These are phyloP conservation scores for Globisporangium cylindrosporum DNA, from an alignment of 352 stramenopile species.

Conservation along the genomic window DNA sequence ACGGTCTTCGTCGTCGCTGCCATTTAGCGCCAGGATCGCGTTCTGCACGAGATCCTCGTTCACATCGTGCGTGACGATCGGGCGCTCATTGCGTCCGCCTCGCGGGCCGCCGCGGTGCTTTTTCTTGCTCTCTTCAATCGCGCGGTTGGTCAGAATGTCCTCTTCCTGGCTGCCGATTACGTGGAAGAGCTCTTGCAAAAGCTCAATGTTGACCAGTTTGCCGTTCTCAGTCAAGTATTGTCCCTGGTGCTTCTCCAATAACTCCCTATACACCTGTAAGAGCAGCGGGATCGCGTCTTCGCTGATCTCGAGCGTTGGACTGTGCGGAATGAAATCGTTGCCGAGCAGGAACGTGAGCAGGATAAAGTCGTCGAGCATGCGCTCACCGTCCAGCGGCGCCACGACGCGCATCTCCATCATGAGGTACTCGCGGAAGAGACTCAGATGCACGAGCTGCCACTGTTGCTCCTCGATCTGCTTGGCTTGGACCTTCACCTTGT, in stretches of 20 bases:
- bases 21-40: conserved; percentile 42
- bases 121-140: conserved; percentile 55
- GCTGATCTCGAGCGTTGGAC: conserved; percentile 97
- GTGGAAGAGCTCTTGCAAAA: conserved; percentile 92
- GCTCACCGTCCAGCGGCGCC: conserved; percentile 76
- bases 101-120: conserved; percentile 18
- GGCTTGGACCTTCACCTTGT: conserved; percentile 49
- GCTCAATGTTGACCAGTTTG: conserved; percentile 84
- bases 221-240: conserved; percentile 93
- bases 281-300: conserved; percentile 97
- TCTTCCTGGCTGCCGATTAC: conserved; percentile 93
- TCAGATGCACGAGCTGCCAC: conserved; percentile 97
- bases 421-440: conserved; percentile 97
- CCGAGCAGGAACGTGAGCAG: conserved; percentile 99
- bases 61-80: conserved; percentile 37
- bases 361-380: conserved; percentile 99
- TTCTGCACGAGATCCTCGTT: conserved; percentile 44
- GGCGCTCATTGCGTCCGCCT: conserved; percentile 21
- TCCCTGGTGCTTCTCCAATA: conserved; percentile 76
- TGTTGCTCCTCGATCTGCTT: conserved; percentile 95
- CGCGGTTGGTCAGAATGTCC: conserved; percentile 88
- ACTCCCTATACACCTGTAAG: conserved; percentile 89
- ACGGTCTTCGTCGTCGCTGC: conserved; percentile 20
- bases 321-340: conserved; percentile 99
- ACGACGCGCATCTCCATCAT: conserved; percentile 93